These are phyloP conservation scores for Mucor racemosus DNA, from an alignment of 371 early-diverging fungal genomes.

Conservation along the genomic window DNA sequence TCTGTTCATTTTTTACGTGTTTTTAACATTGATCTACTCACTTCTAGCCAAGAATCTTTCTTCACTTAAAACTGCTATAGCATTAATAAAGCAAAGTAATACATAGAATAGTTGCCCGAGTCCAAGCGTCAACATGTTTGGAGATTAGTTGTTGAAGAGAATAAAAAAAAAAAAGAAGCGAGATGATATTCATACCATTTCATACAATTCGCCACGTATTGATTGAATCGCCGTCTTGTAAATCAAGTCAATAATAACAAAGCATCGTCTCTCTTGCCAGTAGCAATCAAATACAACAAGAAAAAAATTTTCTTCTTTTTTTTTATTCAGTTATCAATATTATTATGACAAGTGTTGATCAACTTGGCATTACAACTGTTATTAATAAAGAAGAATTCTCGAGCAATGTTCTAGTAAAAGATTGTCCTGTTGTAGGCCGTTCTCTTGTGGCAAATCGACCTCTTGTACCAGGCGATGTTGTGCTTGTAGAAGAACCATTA, in stretches of 20 bases:
- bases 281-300: neutral
- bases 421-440: conserved; percentile 41
- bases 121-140: conserved; percentile 56
- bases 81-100: conserved; percentile 84
- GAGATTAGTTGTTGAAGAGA: neutral
- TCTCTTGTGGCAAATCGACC: conserved; percentile 40
- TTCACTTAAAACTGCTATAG: conserved; percentile 92
- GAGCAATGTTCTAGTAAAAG: conserved; percentile 31
- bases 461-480: conserved; percentile 39
- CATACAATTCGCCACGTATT: conserved; percentile 1
- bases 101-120: conserved; percentile 82
- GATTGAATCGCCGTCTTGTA: conserved; percentile 7
- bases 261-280: neutral
- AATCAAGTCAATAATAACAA: neutral
- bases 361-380: conserved; percentile 41
- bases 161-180: conserved; percentile 7
- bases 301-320: conserved; percentile 11
- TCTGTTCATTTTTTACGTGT: neutral
- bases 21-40: conserved; percentile 47
- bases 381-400: conserved; percentile 40
- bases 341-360: conserved; percentile 26
- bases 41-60: conserved; percentile 94
- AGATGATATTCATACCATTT: neutral
- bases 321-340: neutral
- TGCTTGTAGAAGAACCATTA: conserved; percentile 46